Conservation (phyloP, 768 basidiomycete genomes). For the Lactifluus echinatus region DNA sequence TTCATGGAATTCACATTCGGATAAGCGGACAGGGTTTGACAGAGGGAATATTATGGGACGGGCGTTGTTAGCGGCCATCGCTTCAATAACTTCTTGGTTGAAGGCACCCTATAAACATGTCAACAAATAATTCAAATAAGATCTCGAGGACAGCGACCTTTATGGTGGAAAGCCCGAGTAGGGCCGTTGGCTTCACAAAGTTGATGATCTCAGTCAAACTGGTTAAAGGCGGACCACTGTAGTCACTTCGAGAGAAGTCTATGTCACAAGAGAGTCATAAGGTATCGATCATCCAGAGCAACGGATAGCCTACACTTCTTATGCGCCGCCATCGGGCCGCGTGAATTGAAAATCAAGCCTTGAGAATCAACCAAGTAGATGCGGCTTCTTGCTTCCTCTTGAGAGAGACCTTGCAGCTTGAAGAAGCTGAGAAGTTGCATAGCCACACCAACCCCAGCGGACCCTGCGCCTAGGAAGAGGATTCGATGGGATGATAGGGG, state of each 20-base stretch:
- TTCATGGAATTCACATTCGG: conserved; percentile 73
- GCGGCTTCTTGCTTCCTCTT: conserved; percentile 63
- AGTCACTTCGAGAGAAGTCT: conserved; percentile 81
- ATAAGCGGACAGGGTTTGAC: conserved; percentile 78
- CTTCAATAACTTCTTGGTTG: conserved; percentile 54
- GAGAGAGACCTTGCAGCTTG: conserved; percentile 64
- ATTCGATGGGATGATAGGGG: conserved; percentile 71
- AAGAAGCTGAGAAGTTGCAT: conserved; percentile 87
- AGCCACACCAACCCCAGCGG: conserved; percentile 87
- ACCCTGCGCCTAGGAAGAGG: conserved; percentile 89
- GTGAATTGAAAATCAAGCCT: conserved; percentile 71
- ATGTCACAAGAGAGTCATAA: conserved; percentile 10
- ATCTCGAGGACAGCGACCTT: conserved; percentile 30
- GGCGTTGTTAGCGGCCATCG: conserved; percentile 72
- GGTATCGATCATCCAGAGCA: not conserved
- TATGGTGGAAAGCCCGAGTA: conserved; percentile 85
- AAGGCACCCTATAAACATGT: conserved; percentile 52
- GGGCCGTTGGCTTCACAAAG: conserved; percentile 78
- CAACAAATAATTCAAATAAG: not conserved
- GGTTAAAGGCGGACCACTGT: conserved; percentile 65
- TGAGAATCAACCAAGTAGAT: conserved; percentile 85
- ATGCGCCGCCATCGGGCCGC: conserved; percentile 68
- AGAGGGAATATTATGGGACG: conserved; percentile 90
- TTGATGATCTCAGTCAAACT: conserved; percentile 70
- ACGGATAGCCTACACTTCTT: conserved; percentile 55